phyloP scores from a whole-genome alignment of 2,329 filamentous ascomycete genomes.

The Harringtonia lauricola region DNA sequence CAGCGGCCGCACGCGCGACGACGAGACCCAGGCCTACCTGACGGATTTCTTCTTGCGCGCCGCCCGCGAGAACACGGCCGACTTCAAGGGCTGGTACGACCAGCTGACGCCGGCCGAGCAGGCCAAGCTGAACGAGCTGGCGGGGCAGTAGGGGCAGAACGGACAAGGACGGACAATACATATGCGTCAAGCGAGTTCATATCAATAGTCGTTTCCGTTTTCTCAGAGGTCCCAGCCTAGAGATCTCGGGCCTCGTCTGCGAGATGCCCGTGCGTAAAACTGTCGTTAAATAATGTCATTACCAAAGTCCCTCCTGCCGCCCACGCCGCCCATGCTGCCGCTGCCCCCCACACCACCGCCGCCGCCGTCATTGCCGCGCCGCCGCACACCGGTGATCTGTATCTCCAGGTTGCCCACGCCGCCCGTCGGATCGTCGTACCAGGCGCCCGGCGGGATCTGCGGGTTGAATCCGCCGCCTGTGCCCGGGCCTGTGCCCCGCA shows the following conservation, averaged over 20 bases:
- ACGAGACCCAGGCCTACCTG: constrained; percentile 81
- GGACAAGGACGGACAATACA: not conserved
- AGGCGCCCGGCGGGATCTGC: constrained; percentile 73
- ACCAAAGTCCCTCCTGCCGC: too few species aligned
- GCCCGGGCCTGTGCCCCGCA: constrained; percentile 28
- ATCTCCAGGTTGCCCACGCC: constrained; percentile 40
- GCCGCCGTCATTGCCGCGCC: constrained; percentile 25
- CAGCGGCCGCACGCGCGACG: constrained; percentile 59
- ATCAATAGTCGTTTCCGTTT: too few species aligned
- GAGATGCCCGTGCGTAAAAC: too few species aligned
- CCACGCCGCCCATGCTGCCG: constrained; percentile 24
- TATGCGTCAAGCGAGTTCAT: too few species aligned
- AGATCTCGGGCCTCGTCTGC: too few species aligned
- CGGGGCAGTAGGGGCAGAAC: constrained; percentile 12
- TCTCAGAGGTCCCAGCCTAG: too few species aligned
- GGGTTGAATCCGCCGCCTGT: constrained; percentile 47
- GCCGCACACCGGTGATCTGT: constrained; percentile 24
- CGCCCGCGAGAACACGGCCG: constrained; percentile 42
- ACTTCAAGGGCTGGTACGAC: constrained; percentile 46
- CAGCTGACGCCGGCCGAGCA: constrained; percentile 45
- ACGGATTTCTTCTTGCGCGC: constrained; percentile 65
- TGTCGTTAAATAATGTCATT: too few species aligned
- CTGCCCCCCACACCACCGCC: constrained; percentile 24
- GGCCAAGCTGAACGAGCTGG: constrained; percentile 43
- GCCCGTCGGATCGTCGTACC: constrained; percentile 85